Base-by-base conservation (phyloP, 2,329 filamentous ascomycete genomes). In the Hypoxylon sp. region DNA sequence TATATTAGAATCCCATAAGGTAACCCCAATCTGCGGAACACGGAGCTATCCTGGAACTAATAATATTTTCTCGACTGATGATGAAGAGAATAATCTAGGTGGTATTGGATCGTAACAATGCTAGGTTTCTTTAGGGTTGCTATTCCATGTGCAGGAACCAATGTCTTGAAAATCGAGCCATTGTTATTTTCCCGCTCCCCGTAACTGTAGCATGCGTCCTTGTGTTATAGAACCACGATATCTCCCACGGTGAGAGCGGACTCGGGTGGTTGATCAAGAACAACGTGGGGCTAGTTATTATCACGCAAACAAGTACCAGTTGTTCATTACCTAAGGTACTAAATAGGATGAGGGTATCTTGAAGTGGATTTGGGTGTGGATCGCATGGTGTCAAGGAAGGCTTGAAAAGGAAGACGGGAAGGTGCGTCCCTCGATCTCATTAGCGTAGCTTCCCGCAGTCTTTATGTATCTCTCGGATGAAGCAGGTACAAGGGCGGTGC, bases 401-500 rank as follows among this genome's bases (percentile, higher is more conserved):
- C 25, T 25, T 39, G 45, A 34, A 64, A 19, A 21, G 32, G 61
- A 57, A 58, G 57, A 50, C 70, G 69, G 72, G 69, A 66, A 74
- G 64, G 50, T 66, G 69, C 72, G 65, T 68, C 61, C 30, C 52
- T 63, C 47, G 57, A 66, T 64, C 64, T 65, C 47, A 61, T 58
- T 62, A 72, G 65, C 47, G 73, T 62, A 59, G 61, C 70, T 70
- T 68, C 69, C 73, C 72, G 71, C 64, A 69, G 51, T 60, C 61
- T 52, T 66, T 73, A 46, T 60, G 60, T 50, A 68, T 71, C 67
- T 73, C 37, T 63, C 45, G 54, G 32, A 47, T 46, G 30, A 37
- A 54, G 64, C 53, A 67, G 41, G 63, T 53, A 57, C 52, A 27
- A 54, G 21, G 48, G 25, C 14, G 27, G 30, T 45, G 61, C 53